Percentiles rank a stretch among this genome's conserved stretches.
These are phyloP conservation scores for Alloteropsis angusta DNA, from an alignment of 202 grass and related monocot genomes.

Conservation along the genomic window DNA sequence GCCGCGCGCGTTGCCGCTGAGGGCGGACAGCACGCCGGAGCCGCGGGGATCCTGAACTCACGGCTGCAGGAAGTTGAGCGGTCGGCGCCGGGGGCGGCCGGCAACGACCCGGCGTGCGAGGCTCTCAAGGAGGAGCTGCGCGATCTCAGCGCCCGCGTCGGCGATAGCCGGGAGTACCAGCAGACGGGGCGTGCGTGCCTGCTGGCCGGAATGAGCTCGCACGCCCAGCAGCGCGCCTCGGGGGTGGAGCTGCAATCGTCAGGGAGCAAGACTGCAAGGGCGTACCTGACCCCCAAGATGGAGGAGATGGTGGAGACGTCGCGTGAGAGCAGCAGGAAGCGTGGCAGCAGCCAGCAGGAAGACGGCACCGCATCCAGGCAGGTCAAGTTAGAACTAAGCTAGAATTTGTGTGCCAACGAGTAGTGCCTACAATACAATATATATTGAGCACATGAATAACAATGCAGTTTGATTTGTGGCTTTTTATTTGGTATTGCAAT, in stretches of 20 bases:
- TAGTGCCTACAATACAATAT: too few relatives aligned
- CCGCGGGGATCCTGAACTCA: background rate
- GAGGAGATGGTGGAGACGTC: background rate
- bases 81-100: background rate
- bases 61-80: background rate
- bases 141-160: background rate
- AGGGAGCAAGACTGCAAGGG: background rate
- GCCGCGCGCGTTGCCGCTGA: background rate
- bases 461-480: too few relatives aligned
- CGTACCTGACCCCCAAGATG: background rate
- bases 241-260: background rate
- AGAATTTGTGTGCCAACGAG: background rate
- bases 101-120: background rate
- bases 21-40: background rate
- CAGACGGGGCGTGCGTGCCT: background rate
- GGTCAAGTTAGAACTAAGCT: background rate
- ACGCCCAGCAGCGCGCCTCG: background rate
- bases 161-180: background rate
- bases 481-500: too few relatives aligned
- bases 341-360: background rate
- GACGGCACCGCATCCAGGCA: background rate
- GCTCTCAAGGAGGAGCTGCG: background rate
- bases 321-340: background rate
- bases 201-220: background rate
- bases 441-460: too few relatives aligned